A percentile compares a stretch with the other conserved stretches of the same genome.
Evolutionary conservation across 1,139 yeast genomes (phyloP).

Genomic region (Kazachstania sp.): DNA sequence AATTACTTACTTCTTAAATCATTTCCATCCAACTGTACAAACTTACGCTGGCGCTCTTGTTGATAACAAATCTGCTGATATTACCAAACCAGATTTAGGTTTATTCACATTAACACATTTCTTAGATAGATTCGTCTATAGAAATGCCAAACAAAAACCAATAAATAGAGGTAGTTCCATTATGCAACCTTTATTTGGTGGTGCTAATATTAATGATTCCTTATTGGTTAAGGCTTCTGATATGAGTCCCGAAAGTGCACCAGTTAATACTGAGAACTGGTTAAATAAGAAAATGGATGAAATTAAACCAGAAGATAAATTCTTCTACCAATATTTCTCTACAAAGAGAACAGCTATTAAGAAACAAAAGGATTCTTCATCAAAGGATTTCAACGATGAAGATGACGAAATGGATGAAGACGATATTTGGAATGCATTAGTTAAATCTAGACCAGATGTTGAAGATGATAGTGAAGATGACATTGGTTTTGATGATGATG

Average conservation of each 20-base stretch:
- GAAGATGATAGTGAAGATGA: constrained; percentile 56
- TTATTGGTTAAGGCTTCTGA: constrained; percentile 64
- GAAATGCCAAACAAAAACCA: constrained; percentile 77
- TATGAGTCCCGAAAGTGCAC: constrained; percentile 39
- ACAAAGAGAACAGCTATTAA: constrained; percentile 42
- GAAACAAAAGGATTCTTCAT: constrained; percentile 30
- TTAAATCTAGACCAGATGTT: constrained; percentile 73
- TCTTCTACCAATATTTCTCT: constrained; percentile 81
- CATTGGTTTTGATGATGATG: constrained; percentile 31
- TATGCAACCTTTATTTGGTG: constrained; percentile 91
- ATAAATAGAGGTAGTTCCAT: constrained; percentile 74
- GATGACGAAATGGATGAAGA: constrained; percentile 63
- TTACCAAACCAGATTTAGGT: constrained; percentile 77
- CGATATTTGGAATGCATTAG: constrained; percentile 84
- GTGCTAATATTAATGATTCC: constrained; percentile 66
- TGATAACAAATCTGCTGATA: constrained; percentile 36
- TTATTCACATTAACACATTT: constrained; percentile 82
- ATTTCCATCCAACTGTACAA: constrained; percentile 88
- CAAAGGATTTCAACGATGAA: constrained; percentile 33
- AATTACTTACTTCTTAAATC: constrained; percentile 57
- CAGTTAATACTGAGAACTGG: constrained; percentile 85
- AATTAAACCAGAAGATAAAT: constrained; percentile 79
- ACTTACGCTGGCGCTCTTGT: constrained; percentile 65
- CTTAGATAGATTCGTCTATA: constrained; percentile 90
- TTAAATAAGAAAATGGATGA: constrained; percentile 52